Conservation (phyloP, 2,329 filamentous ascomycete species). For the Diaporthe sp. region DNA sequence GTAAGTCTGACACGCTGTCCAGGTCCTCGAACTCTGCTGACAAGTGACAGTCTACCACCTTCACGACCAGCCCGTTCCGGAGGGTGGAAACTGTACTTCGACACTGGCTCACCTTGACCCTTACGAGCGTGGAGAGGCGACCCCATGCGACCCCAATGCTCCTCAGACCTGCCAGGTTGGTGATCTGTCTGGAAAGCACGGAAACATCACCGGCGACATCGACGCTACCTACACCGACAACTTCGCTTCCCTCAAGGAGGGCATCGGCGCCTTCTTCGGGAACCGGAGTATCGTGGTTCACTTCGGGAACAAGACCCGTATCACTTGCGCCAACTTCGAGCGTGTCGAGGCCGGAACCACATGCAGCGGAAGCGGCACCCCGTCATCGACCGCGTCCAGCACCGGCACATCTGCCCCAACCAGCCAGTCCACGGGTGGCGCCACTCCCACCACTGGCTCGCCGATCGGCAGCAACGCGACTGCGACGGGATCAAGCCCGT, state of each 20-base stretch:
- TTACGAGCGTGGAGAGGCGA: slow-evolving; percentile 69
- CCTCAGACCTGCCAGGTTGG: slow-evolving; percentile 79
- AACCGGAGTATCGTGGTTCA: slow-evolving; percentile 74
- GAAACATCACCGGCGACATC: slow-evolving; percentile 65
- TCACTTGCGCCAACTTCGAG: slow-evolving; percentile 73
- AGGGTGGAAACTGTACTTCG: slow-evolving; percentile 76
- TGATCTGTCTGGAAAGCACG: slow-evolving; percentile 80
- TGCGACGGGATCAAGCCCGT: neutral
- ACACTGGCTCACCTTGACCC: slow-evolving; percentile 79
- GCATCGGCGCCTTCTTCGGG: slow-evolving; percentile 68
- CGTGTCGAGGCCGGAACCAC: slow-evolving; percentile 39
- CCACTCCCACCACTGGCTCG: neutral
- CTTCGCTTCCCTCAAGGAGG: slow-evolving; percentile 65
- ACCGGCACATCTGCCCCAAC: neutral
- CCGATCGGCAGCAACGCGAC: slow-evolving; percentile 23
- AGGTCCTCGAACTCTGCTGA: slow-evolving; percentile 34
- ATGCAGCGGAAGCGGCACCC: slow-evolving; percentile 4
- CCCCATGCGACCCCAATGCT: slow-evolving; percentile 65
- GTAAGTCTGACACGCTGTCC: slow-evolving; percentile 42
- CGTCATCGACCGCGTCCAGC: slow-evolving; percentile 12
- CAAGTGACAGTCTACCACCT: slow-evolving; percentile 73
- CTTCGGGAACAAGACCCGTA: slow-evolving; percentile 70
- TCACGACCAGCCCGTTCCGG: slow-evolving; percentile 72
- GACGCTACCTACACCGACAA: slow-evolving; percentile 63
- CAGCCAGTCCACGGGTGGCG: neutral